phyloP scores from a whole-genome alignment of 768 basidiomycete species.

The Pulveroboletus sp. region DNA sequence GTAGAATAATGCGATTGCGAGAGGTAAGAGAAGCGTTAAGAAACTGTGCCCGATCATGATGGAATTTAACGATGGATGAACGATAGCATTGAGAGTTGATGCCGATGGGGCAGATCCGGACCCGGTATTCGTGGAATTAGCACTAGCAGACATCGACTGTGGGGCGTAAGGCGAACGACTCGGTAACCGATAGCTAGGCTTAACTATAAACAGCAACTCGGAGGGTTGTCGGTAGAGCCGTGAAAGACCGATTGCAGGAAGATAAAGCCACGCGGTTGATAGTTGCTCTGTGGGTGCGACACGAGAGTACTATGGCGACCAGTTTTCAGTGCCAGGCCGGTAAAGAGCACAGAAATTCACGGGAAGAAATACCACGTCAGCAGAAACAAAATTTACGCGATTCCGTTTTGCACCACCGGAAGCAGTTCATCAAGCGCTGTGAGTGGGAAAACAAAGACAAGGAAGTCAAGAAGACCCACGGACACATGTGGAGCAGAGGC shows the following conservation, averaged over 20 bases:
- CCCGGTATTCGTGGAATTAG: slow-evolving; percentile 5
- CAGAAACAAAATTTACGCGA: not conserved
- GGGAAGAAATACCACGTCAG: not conserved
- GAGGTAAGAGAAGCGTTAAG: slow-evolving; percentile 28
- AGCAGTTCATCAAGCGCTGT: not conserved
- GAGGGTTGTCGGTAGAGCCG: not conserved
- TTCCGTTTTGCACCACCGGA: not conserved
- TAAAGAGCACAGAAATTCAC: not conserved
- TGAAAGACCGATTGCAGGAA: not conserved
- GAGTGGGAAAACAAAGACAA: not conserved
- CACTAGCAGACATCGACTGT: slow-evolving; percentile 7
- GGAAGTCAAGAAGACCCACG: not conserved
- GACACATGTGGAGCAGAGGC: not conserved
- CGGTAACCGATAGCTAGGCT: not conserved
- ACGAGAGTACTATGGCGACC: not conserved
- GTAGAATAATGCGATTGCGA: slow-evolving; percentile 28
- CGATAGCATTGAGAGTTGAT: slow-evolving; percentile 1
- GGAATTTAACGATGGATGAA: slow-evolving; percentile 20
- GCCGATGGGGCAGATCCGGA: not conserved
- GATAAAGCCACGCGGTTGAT: not conserved
- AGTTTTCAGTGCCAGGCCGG: not conserved
- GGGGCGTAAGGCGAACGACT: not conserved
- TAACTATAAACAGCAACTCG: not conserved
- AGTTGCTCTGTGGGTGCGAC: too few species aligned
- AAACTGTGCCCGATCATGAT: slow-evolving; percentile 31